Base-by-base conservation (phyloP, 306 rosid genomes). In the Cajanus cajan region DNA sequence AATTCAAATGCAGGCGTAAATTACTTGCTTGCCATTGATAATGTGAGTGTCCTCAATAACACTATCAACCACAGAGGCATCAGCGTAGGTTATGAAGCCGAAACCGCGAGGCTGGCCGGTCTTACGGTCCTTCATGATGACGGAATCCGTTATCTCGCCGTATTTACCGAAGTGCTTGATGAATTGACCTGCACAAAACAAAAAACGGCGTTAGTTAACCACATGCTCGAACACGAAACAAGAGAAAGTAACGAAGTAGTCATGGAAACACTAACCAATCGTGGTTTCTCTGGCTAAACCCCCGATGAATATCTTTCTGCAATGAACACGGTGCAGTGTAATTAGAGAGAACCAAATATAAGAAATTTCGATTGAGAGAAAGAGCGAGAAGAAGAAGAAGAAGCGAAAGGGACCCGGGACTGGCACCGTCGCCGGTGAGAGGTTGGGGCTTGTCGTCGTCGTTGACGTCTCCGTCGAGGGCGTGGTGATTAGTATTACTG, bases 281-380 rank as follows among this genome's bases (percentile, higher is more conserved):
- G 97, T 94, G 14, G 98, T 94, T 85, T 90, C 97, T 85, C 97
- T 89, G 36, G 98, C 95, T 87, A 94, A 89, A 82, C 98, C 98
- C 47, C 97, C 98, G 70, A 94, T 91, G 61, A 94, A 94, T 41
- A 94, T 94, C 86, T 94, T 94, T 87, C 97, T 94, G 94, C 96
- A 78, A 88, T 86, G 76, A 77, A 18, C 11, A 40, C 39, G 54
- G 82, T 73, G 28, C 59, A 85, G 80, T 41, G 43, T 7, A 67
- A 71, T 61, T 16, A 61, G 43, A 31, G 6, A 83, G 64, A 52
- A 74, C 74, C 80, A 72, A 80, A 78, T 79, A 74, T 66, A 79
- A 74, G 58, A 79, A 68, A 66, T 43, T 41, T 28, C 54, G 7
- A n/a, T 28, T 28, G 31, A 1, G 31, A 28, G 31, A 28, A 28